A percentile compares a stretch with the other conserved stretches of the same genome.
phyloP scores from a whole-genome alignment of 169 alveolate genomes.

The Cryptosporidium viatorum region DNA sequence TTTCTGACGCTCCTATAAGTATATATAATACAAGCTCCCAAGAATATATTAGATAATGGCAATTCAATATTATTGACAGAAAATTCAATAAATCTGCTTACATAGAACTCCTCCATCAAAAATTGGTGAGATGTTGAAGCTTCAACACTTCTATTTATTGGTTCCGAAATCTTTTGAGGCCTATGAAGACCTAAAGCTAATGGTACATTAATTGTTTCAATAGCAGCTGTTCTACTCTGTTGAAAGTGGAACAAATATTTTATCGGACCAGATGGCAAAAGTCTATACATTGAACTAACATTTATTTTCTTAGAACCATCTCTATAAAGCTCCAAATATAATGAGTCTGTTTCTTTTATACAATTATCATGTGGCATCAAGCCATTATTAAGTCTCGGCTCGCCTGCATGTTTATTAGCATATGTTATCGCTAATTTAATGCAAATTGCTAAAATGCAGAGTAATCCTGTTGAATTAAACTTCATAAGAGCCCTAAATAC shows the following conservation, averaged over 20 bases:
- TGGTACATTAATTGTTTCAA: constrained; percentile 53
- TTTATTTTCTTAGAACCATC: constrained; percentile 16
- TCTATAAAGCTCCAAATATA: constrained; percentile 3
- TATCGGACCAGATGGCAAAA: constrained; percentile 50
- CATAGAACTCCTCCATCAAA: constrained; percentile 46
- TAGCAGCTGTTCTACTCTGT: constrained; percentile 14
- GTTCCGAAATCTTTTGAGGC: constrained; percentile 37
- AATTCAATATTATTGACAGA: constrained; percentile 32
- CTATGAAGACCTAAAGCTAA: constrained; percentile 53
- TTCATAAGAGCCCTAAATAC: not conserved
- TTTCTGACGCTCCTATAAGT: constrained; percentile 47
- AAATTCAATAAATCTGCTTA: constrained; percentile 47
- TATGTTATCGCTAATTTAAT: not conserved
- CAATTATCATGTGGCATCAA: not conserved
- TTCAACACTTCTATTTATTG: constrained; percentile 57
- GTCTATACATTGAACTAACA: constrained; percentile 35
- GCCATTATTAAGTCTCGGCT: constrained; percentile 1
- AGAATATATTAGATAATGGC: constrained; percentile 17
- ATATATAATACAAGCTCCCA: constrained; percentile 55
- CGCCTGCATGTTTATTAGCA: not conserved
- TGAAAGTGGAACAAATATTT: constrained; percentile 43
- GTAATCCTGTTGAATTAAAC: not conserved
- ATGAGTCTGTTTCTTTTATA: not conserved
- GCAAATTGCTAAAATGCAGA: constrained; percentile 7
- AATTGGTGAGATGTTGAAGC: constrained; percentile 36